phyloP scores from a whole-genome alignment of 768 basidiomycete genomes.

The Dioszegia crocea region DNA sequence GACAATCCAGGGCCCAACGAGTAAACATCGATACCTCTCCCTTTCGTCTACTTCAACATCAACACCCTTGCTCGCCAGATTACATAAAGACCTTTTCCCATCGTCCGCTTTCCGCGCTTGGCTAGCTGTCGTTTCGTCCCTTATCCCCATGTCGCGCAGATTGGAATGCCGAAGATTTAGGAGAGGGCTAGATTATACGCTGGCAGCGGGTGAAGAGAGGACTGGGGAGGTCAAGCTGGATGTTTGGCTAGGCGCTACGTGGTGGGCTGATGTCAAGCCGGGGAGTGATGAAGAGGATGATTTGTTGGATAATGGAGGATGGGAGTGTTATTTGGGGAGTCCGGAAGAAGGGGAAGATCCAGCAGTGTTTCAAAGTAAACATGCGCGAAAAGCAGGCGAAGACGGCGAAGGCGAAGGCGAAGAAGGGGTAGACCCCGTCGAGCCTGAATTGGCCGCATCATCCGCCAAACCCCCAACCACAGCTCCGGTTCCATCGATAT shows the following conservation, averaged over 20 bases:
- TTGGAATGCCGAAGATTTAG: slow-evolving; percentile 84
- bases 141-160: slow-evolving; percentile 67
- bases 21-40: slow-evolving; percentile 87
- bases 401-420: slow-evolving; percentile 23
- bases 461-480: background rate
- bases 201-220: slow-evolving; percentile 59
- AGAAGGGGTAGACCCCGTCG: background rate
- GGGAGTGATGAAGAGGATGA: slow-evolving; percentile 42
- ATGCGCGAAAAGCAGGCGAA: slow-evolving; percentile 50
- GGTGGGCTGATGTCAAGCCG: slow-evolving; percentile 50
- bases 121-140: slow-evolving; percentile 66
- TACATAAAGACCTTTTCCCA: slow-evolving; percentile 75
- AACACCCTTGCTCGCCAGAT: slow-evolving; percentile 57
- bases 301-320: slow-evolving; percentile 64
- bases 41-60: slow-evolving; percentile 56
- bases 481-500: slow-evolving; percentile 19
- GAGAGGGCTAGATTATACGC: slow-evolving; percentile 89
- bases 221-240: slow-evolving; percentile 75
- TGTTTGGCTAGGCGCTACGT: slow-evolving; percentile 79
- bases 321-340: slow-evolving; percentile 97
- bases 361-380: slow-evolving; percentile 75
- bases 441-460: slow-evolving; percentile 7
- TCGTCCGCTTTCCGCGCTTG: slow-evolving; percentile 85
- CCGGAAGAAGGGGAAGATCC: slow-evolving; percentile 94
- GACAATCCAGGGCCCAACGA: slow-evolving; percentile 78